These are phyloP conservation scores for Imleria badia DNA, from an alignment of 768 basidiomycete genomes.

Conservation along the genomic window DNA sequence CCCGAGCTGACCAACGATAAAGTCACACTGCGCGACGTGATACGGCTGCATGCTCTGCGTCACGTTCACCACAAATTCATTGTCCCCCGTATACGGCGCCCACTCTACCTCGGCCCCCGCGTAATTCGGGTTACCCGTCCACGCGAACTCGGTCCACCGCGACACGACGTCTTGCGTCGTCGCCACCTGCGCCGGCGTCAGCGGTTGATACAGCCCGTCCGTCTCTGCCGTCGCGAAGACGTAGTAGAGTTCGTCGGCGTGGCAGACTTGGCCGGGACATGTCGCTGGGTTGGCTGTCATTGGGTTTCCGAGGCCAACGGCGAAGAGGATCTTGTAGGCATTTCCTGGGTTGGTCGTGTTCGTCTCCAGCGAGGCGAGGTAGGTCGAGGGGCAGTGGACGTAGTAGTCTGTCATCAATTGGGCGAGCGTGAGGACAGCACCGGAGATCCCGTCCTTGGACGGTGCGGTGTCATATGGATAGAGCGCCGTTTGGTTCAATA, in stretches of 20 bases:
- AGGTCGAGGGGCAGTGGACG: conserved; percentile 3
- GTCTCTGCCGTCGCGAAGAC: conserved; percentile 13
- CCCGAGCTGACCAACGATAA: conserved; percentile 5
- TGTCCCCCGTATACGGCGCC: conserved; percentile 4
- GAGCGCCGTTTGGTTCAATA: conserved; percentile 6
- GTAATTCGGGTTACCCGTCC: conserved; percentile 13
- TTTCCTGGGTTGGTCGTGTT: conserved; percentile 16
- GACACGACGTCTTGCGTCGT: background rate
- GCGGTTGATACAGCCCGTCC: conserved; percentile 9
- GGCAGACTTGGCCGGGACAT: conserved; percentile 12
- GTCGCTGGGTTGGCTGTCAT: conserved; percentile 4
- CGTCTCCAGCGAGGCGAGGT: conserved; percentile 8
- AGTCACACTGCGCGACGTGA: conserved; percentile 3
- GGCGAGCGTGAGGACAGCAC: conserved; percentile 3
- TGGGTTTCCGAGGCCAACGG: background rate
- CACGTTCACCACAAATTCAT: conserved; percentile 4
- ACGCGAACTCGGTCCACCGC: conserved; percentile 5
- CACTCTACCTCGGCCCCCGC: conserved; percentile 3
- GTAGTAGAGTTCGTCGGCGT: conserved; percentile 10
- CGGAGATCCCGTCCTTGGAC: conserved; percentile 1
- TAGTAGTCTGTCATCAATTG: conserved; percentile 8
- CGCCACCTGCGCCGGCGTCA: background rate
- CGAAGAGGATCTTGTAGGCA: conserved; percentile 7
- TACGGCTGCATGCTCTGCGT: conserved; percentile 1
- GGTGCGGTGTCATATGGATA: conserved; percentile 10